Evolutionary conservation across 805 yeast genomes (phyloP), one percentile per base, ranked within the genome.

Genomic region (Candida lessepsii): DNA sequence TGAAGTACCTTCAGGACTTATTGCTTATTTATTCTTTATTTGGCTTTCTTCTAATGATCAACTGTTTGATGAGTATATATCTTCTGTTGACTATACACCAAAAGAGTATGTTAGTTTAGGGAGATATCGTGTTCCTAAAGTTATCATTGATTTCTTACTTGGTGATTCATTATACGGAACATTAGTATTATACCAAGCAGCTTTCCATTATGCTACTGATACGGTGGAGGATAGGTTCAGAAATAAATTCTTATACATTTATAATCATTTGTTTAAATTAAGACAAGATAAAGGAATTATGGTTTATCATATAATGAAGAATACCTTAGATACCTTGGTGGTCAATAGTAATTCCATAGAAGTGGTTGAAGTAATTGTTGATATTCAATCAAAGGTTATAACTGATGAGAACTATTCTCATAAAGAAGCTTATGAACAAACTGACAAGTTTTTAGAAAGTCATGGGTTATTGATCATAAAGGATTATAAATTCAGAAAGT

Each of bases 291-390:
- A 47, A 13, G 67, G 63, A 6, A 43, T 53, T 23, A 45, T 51
- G 36, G 50, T 66, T 9, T 62, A 56, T 39, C 70, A 67, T 42
- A 53, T 66, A 9, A 40, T 68, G 13, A 58, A 52, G 35, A 42
- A 44, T 2, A 54, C 58, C 6, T 48, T 67, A 24, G 56, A 63
- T 32, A 43, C 48, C 5, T 54, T 51, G 10, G 49, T 68, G 34
- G 50, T 61, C 10, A 57, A 51, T 14, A 54, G 63, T 9, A 54
- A 49, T 7, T 53, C 65, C 11, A 46, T 53, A 21, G 65, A 59
- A 5, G 38, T 48, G 5, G 60, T 63, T 15, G 52, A 53, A 23
- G 54, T 50, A 9, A 56, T 63, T 9, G 52, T 69, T 3, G 55
- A 53, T 4, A 54, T 67, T 10, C 50, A 60, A 37, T 44, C 45